phyloP scores from a whole-genome alignment of 2,329 filamentous ascomycete genomes.

The Daldinia eschscholtzii region DNA sequence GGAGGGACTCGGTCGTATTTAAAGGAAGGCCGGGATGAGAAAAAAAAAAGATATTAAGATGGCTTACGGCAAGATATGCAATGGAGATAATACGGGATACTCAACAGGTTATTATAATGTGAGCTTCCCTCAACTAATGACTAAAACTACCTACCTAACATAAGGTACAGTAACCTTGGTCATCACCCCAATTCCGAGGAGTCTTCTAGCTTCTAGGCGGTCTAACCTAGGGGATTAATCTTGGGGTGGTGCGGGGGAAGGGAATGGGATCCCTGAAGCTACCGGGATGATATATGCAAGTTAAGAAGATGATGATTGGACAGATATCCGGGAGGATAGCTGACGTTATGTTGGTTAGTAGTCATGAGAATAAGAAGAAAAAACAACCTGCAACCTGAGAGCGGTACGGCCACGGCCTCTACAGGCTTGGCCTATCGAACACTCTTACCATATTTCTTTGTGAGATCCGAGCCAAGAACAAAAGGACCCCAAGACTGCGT shows the following conservation, averaged over 20 bases:
- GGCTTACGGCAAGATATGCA: neutral
- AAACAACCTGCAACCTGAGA: slow-evolving; percentile 8
- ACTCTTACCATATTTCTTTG: slow-evolving; percentile 4
- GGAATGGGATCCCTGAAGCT: slow-evolving; percentile 37
- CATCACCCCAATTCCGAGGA: slow-evolving; percentile 30
- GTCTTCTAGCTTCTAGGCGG: slow-evolving; percentile 18
- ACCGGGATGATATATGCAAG: slow-evolving; percentile 30
- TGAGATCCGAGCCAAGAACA: slow-evolving; percentile 19
- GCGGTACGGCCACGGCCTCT: slow-evolving; percentile 25
- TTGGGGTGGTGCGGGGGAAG: slow-evolving; percentile 39
- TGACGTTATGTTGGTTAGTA: slow-evolving; percentile 25
- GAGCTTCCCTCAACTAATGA: slow-evolving; percentile 1
- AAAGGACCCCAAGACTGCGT: slow-evolving; percentile 9
- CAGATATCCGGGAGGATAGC: slow-evolving; percentile 11
- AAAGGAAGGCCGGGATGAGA: slow-evolving; percentile 24
- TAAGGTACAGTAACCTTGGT: neutral
- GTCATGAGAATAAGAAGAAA: slow-evolving; percentile 27
- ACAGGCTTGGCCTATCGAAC: slow-evolving; percentile 19
- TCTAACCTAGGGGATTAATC: slow-evolving; percentile 22
- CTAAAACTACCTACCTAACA: neutral
- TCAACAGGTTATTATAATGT: slow-evolving; percentile 30
- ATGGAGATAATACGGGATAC: slow-evolving; percentile 14
- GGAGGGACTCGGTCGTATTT: slow-evolving; percentile 36
- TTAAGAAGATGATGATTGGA: slow-evolving; percentile 31
- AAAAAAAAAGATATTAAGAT: slow-evolving; percentile 6